A percentile compares a stretch with the other conserved stretches of the same genome.
Conservation (phyloP, 495 filamentous ascomycete genomes). For the Xylaria grammica region DNA sequence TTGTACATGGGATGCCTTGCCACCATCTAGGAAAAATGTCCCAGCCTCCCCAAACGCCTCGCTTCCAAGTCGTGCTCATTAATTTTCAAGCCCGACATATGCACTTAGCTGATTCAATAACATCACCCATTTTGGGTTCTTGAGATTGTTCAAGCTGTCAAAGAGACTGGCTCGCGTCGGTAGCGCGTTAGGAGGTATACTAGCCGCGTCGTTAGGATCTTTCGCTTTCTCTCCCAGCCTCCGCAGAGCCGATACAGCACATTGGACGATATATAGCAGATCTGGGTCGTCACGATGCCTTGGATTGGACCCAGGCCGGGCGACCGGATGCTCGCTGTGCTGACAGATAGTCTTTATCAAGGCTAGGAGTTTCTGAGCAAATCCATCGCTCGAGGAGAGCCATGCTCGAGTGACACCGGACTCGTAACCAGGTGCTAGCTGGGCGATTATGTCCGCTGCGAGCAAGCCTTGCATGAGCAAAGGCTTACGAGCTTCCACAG, state of each 20-base stretch:
- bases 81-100: conserved; percentile 68
- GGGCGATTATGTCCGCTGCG: conserved; percentile 85
- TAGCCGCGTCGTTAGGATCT: conserved; percentile 59
- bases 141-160: conserved; percentile 64
- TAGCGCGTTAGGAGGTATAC: conserved; percentile 67
- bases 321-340: conserved; percentile 52
- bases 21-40: conserved; percentile 20
- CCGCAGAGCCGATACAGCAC: conserved; percentile 72
- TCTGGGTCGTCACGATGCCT: conserved; percentile 50
- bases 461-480: conserved; percentile 89
- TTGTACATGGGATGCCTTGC: conserved; percentile 21
- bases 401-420: conserved; percentile 74
- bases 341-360: conserved; percentile 73
- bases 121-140: conserved; percentile 54
- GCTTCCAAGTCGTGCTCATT: conserved; percentile 28
- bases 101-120: conserved; percentile 75
- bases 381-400: conserved; percentile 85
- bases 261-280: conserved; percentile 66
- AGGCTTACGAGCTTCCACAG: conserved; percentile 82
- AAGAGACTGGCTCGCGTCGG: conserved; percentile 75
- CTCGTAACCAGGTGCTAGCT: conserved; percentile 74
- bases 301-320: conserved; percentile 37
- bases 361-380: conserved; percentile 76
- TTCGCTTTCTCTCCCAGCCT: conserved; percentile 74
- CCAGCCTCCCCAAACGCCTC: conserved; percentile 21